Conservation (phyloP, 768 basidiomycete species). For the Leccinum barrowsii region DNA sequence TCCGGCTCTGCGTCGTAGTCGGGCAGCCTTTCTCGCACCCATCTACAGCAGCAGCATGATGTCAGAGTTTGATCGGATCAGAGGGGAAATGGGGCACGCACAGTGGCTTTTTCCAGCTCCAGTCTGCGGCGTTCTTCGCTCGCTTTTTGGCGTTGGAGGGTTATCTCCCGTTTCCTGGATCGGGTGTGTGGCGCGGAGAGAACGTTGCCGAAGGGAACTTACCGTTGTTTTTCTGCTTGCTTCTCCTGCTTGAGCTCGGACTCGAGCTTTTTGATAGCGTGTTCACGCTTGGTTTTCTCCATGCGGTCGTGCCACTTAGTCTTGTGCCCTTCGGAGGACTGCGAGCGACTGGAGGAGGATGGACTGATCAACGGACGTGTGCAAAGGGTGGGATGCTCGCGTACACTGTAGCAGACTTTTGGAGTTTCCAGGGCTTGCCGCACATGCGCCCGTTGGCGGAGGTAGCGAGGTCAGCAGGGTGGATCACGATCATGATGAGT, state of each 20-base stretch:
- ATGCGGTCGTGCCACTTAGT: slow-evolving; percentile 71
- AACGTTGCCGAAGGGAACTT: slow-evolving; percentile 7
- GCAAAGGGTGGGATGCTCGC: slow-evolving; percentile 13
- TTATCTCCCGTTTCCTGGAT: slow-evolving; percentile 61
- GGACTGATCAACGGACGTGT: slow-evolving; percentile 2
- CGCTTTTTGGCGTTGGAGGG: slow-evolving; percentile 64
- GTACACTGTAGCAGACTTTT: slow-evolving; percentile 51
- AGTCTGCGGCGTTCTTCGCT: slow-evolving; percentile 68
- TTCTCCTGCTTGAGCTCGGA: slow-evolving; percentile 76
- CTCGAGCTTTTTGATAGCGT: slow-evolving; percentile 72
- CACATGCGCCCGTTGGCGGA: slow-evolving; percentile 66
- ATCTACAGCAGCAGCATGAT: slow-evolving; percentile 45
- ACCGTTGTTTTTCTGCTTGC: slow-evolving; percentile 62
- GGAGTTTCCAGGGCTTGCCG: slow-evolving; percentile 64
- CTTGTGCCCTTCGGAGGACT: slow-evolving; percentile 62
- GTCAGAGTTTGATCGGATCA: background rate
- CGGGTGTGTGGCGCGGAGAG: background rate
- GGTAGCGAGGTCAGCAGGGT: slow-evolving; percentile 41
- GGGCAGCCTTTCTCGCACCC: slow-evolving; percentile 74
- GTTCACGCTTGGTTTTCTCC: slow-evolving; percentile 59
- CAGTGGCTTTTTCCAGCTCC: slow-evolving; percentile 36
- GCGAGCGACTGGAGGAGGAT: slow-evolving; percentile 52
- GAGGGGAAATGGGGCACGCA: background rate
- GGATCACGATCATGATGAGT: background rate
- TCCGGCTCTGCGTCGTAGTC: slow-evolving; percentile 69